Conservation (phyloP, 768 basidiomycete genomes). For the Cubamyces lactineus region DNA sequence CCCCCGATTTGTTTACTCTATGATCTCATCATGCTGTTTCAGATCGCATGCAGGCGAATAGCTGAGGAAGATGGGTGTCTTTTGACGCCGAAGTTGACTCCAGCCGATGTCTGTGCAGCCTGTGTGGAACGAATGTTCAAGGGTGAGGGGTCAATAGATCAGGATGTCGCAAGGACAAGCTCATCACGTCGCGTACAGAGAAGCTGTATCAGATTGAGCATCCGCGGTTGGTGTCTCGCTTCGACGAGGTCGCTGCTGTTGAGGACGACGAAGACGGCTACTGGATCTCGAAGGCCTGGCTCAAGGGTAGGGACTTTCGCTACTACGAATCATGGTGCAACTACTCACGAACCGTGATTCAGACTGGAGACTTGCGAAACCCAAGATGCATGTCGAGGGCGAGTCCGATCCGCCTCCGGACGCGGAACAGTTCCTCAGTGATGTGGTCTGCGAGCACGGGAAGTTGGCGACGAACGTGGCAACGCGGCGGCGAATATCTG, state of each 20-base stretch:
- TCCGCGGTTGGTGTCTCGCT: constrained; percentile 57
- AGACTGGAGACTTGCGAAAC: constrained; percentile 78
- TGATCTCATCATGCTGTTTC: constrained; percentile 8
- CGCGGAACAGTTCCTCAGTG: constrained; percentile 51
- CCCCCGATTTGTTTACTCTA: background rate
- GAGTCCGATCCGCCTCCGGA: constrained; percentile 72
- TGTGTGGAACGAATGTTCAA: constrained; percentile 63
- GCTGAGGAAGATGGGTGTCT: constrained; percentile 42
- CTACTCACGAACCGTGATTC: constrained; percentile 4
- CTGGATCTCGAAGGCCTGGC: constrained; percentile 82
- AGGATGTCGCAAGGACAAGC: background rate
- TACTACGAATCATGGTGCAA: no score
- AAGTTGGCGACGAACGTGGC: constrained; percentile 56
- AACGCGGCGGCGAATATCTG: constrained; percentile 64
- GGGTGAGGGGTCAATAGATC: constrained; percentile 44
- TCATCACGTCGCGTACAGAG: constrained; percentile 44
- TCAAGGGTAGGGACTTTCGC: constrained; percentile 56
- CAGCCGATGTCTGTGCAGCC: constrained; percentile 57
- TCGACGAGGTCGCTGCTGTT: constrained; percentile 56
- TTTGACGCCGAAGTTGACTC: constrained; percentile 51
- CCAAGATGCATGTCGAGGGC: constrained; percentile 71
- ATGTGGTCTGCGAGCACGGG: constrained; percentile 78
- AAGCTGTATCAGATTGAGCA: constrained; percentile 71
- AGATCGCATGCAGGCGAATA: constrained; percentile 53
- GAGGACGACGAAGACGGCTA: constrained; percentile 49